Percentiles rank a stretch among this genome's conserved stretches.
phyloP scores from a whole-genome alignment of 2,329 filamentous ascomycete genomes.

The Trichophyton rubrum region DNA sequence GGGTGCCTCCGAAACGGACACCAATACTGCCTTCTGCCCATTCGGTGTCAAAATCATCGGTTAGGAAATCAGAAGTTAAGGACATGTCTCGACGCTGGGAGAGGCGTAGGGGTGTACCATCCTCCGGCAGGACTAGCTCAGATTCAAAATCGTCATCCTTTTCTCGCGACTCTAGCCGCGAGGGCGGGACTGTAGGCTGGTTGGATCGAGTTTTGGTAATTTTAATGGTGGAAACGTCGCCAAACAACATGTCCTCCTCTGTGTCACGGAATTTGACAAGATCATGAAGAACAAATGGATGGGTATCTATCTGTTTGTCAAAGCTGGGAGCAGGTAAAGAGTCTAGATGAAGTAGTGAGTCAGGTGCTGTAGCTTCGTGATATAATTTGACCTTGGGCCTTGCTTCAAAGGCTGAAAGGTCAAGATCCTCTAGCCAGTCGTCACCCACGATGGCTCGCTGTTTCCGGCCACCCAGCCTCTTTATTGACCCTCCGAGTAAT shows the following conservation, averaged over 20 bases:
- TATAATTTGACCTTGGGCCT: constrained; percentile 53
- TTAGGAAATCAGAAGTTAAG: constrained; percentile 47
- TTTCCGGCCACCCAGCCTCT: constrained; percentile 66
- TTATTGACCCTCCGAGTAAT: constrained; percentile 83
- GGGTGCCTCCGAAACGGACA: constrained; percentile 77
- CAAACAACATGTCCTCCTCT: constrained; percentile 50
- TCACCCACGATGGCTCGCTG: constrained; percentile 61
- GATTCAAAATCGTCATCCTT: constrained; percentile 57
- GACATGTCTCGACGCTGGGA: constrained; percentile 49
- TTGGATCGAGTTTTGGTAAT: constrained; percentile 45
- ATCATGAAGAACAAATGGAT: constrained; percentile 25
- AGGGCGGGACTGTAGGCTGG: constrained; percentile 28
- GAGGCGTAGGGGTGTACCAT: constrained; percentile 51
- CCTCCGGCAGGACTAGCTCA: constrained; percentile 58
- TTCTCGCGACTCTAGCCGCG: constrained; percentile 27
- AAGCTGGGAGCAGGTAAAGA: constrained; percentile 18
- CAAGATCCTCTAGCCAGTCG: constrained; percentile 70
- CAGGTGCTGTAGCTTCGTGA: constrained; percentile 51
- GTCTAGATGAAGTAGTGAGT: constrained; percentile 55
- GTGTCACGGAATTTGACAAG: constrained; percentile 53
- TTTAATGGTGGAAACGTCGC: constrained; percentile 55
- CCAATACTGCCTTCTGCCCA: constrained; percentile 91
- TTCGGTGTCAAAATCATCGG: constrained; percentile 67
- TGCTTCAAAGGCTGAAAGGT: constrained; percentile 48
- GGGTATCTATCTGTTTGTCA: background rate